Conservation (phyloP, 73 alveolate genomes). For the Breviolum minutum region DNA sequence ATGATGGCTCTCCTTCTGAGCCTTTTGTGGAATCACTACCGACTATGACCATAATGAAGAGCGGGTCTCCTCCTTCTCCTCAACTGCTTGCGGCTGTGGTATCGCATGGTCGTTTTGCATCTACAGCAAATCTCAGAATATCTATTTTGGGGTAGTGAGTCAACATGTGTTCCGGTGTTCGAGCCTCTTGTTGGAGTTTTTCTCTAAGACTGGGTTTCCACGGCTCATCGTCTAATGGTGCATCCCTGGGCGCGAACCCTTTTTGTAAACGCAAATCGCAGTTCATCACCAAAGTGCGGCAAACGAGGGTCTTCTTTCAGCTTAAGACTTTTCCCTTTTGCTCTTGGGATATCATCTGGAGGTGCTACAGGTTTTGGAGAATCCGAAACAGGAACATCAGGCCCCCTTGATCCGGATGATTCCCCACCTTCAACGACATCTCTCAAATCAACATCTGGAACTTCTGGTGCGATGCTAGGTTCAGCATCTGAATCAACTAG, state of each 20-base stretch:
- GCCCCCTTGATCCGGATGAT: background rate
- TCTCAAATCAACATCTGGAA: background rate
- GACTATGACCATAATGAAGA: background rate
- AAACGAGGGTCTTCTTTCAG: background rate
- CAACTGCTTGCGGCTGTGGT: background rate
- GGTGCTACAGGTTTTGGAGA: too few species aligned
- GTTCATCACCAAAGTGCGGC: background rate
- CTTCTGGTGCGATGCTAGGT: background rate
- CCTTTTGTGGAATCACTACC: background rate
- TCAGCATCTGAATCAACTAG: background rate
- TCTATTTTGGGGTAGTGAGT: conserved; percentile 28
- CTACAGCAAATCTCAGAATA: conserved; percentile 29
- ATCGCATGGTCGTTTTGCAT: background rate
- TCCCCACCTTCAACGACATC: background rate
- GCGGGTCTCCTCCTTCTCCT: conserved; percentile 13
- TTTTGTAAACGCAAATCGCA: too few species aligned
- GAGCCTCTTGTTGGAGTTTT: background rate
- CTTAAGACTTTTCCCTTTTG: background rate
- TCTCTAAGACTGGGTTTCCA: background rate
- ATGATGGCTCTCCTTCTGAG: too few species aligned
- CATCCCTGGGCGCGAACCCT: too few species aligned
- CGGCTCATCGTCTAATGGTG: too few species aligned
- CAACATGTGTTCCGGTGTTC: background rate
- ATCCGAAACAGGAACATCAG: background rate
- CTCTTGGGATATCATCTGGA: background rate